Base-by-base conservation (phyloP, 2,329 filamentous ascomycete species). In the Ceratocystis ficicola region DNA sequence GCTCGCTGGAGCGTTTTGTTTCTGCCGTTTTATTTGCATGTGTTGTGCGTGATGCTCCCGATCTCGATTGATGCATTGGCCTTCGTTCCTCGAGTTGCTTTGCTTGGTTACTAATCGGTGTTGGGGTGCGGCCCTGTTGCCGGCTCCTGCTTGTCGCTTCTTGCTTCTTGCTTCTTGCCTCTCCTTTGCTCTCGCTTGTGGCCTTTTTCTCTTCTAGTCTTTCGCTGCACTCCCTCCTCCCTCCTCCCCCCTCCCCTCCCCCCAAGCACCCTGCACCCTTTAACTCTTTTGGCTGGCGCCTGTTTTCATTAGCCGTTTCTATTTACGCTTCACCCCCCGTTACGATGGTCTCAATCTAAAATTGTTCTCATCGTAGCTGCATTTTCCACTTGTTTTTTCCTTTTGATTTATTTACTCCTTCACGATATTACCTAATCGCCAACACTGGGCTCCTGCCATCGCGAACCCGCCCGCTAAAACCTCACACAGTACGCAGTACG, bases 251-350 rank as follows among this genome's bases (percentile, higher is more conserved):
- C 28, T 28, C 28, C 28, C 28, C 5, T 28, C 28, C n/a, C n/a
- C n/a, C n/a, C n/a, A n/a, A n/a, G 5, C 28, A 28, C 28, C 46
- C 20, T 20, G 17, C 46, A 50, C 46, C 46, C 46, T 50, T n/a
- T 50, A 22, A 12, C 46, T 22, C n/a, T 50, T 50, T 50, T 22
- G 22, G 22, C 46, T 50, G 20, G 46, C 46, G 46, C 20, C 46
- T 50, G 46, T 25, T 17, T 57, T 32, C 52, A 28, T 57, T 57
- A 15, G 5, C 30, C 52, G 52, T 57, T 57, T 57, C 52, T 57
- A 57, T 57, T 57, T 57, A 30, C 52, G 52, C 52, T 32, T 57
- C 52, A 57, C 22, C 12, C 52, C 25, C 28, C 52, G 52, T 30
- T 57, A 30, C 30, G 25, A 57, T 57, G 25, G 12, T 32, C 28